These are phyloP conservation scores for Penicillium nucicola DNA, from an alignment of 495 filamentous ascomycete species.

Conservation along the genomic window DNA sequence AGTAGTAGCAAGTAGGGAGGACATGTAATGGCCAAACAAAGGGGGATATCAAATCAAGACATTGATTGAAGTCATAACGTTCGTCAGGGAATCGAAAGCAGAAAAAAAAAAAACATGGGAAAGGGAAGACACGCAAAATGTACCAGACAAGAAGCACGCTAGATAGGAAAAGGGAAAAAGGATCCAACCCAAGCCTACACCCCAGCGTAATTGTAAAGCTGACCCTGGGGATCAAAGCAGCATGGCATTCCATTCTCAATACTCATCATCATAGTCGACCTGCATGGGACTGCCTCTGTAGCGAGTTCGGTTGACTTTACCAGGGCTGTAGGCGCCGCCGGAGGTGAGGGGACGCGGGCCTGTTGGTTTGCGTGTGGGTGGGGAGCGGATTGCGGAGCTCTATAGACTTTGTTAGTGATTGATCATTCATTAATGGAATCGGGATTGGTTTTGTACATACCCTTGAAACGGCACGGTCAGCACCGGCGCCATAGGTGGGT, in stretches of 20 bases:
- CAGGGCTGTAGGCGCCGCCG: conserved; percentile 44
- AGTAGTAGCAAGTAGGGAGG: no score
- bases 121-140: no score
- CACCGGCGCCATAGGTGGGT: conserved; percentile 26
- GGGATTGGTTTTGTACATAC: conserved; percentile 22
- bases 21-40: no score
- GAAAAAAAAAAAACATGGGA: no score
- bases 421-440: neutral
- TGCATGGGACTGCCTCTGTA: conserved; percentile 50
- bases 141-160: no score
- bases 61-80: no score
- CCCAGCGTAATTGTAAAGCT: no score
- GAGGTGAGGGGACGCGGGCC: conserved; percentile 51
- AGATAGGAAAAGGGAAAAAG: no score
- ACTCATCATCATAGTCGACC: conserved; percentile 42
- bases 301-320: conserved; percentile 41
- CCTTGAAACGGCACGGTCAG: conserved; percentile 42
- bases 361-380: conserved; percentile 52
- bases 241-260: conserved; percentile 23
- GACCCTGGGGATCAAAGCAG: conserved; percentile 23
- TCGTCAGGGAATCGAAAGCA: no score
- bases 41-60: no score
- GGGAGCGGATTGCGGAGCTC: conserved; percentile 44
- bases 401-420: conserved; percentile 9
- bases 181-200: no score